Evolutionary conservation across 768 basidiomycete genomes (phyloP).

Genomic region (Phallus indusiatus): DNA sequence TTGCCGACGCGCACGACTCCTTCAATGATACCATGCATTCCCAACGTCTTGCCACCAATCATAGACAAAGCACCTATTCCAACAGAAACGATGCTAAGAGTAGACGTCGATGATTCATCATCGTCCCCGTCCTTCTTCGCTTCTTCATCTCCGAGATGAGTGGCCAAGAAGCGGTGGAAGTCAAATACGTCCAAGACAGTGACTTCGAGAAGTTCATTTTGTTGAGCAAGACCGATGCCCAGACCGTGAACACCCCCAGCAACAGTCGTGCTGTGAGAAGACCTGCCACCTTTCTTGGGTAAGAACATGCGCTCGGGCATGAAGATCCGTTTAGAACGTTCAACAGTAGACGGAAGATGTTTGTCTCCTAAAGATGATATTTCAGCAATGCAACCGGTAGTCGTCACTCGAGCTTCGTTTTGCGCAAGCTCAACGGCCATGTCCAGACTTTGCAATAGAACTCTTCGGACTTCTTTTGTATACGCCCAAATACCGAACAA

Average conservation of each 20-base stretch:
- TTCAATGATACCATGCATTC: slow-evolving; percentile 68
- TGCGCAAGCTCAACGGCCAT: slow-evolving; percentile 71
- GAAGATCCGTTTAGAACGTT: slow-evolving; percentile 76
- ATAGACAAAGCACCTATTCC: slow-evolving; percentile 84
- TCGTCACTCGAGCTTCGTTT: slow-evolving; percentile 67
- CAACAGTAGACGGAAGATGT: slow-evolving; percentile 73
- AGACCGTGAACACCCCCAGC: slow-evolving; percentile 75
- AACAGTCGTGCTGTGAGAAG: slow-evolving; percentile 42
- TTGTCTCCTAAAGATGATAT: slow-evolving; percentile 63
- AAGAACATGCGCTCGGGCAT: slow-evolving; percentile 98
- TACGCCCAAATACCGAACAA: slow-evolving; percentile 80
- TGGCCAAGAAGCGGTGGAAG: slow-evolving; percentile 66
- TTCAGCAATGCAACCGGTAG: slow-evolving; percentile 53
- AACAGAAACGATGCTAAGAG: slow-evolving; percentile 63
- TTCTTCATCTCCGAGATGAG: slow-evolving; percentile 51
- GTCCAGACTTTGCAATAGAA: slow-evolving; percentile 75
- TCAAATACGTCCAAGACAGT: slow-evolving; percentile 82
- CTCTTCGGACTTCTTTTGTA: slow-evolving; percentile 64
- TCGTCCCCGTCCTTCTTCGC: slow-evolving; percentile 21
- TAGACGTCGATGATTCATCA: slow-evolving; percentile 43
- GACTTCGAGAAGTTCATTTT: slow-evolving; percentile 69
- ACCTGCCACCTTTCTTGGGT: slow-evolving; percentile 24
- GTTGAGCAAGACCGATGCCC: slow-evolving; percentile 71
- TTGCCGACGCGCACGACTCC: slow-evolving; percentile 68
- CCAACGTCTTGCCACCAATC: slow-evolving; percentile 76